These are phyloP conservation scores for Fusarium solani-melongenae DNA, from an alignment of 2,329 filamentous ascomycete genomes.

Conservation along the genomic window DNA sequence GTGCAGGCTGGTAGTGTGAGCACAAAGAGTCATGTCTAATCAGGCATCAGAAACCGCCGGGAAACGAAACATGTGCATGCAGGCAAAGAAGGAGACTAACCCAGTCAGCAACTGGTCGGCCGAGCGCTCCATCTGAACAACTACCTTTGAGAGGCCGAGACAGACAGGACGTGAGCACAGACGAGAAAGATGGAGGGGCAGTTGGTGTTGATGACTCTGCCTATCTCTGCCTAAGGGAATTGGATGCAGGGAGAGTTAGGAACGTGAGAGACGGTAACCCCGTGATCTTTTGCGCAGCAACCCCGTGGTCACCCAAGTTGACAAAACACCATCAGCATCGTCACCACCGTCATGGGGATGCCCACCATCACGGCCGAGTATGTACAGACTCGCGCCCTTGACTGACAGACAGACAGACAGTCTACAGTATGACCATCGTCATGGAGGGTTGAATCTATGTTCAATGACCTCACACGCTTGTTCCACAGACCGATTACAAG, in stretches of 20 bases:
- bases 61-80: slow-evolving; percentile 9
- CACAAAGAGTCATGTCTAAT: slow-evolving; percentile 29
- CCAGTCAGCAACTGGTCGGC: slow-evolving; percentile 12
- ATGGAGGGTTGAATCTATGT: slow-evolving; percentile 23
- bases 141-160: slow-evolving; percentile 1
- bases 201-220: slow-evolving; percentile 1
- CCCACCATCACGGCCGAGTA: slow-evolving; percentile 10
- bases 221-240: slow-evolving; percentile 27
- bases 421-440: slow-evolving; percentile 12
- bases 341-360: slow-evolving; percentile 4
- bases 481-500: slow-evolving; percentile 12
- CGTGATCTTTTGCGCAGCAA: neutral
- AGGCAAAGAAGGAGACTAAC: slow-evolving; percentile 4
- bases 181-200: slow-evolving; percentile 1
- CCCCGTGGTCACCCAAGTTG: neutral
- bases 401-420: neutral
- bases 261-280: neutral
- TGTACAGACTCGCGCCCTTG: slow-evolving; percentile 6
- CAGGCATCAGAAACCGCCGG: slow-evolving; percentile 26
- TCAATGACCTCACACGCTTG: slow-evolving; percentile 35
- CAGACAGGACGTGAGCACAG: slow-evolving; percentile 19
- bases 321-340: slow-evolving; percentile 6
- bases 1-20: neutral
- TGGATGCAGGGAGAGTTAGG: neutral
- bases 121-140: slow-evolving; percentile 2